A percentile compares a stretch with the other conserved stretches of the same genome.
phyloP scores from a whole-genome alignment of 2,329 filamentous ascomycete species.

The Pseudocercospora pini-densiflorae region DNA sequence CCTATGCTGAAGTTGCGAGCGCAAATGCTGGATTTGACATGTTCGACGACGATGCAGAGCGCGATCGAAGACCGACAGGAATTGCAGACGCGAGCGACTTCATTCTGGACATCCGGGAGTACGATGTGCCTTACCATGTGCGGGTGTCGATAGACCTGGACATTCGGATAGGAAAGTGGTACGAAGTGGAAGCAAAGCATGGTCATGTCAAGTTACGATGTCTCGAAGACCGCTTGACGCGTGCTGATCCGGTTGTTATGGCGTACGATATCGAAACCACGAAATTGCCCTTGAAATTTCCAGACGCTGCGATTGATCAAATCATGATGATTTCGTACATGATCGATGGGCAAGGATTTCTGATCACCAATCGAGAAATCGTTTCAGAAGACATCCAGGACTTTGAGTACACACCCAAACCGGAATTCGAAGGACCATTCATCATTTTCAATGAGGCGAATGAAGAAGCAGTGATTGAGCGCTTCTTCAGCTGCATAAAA shows the following conservation, averaged over 20 bases:
- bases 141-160: constrained; percentile 96
- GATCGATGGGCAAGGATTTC: constrained; percentile 97
- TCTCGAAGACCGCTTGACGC: constrained; percentile 83
- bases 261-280: constrained; percentile 99
- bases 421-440: constrained; percentile 93
- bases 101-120: constrained; percentile 98
- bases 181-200: constrained; percentile 91
- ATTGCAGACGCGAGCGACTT: constrained; percentile 93
- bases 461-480: constrained; percentile 83
- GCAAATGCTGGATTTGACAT: constrained; percentile 86
- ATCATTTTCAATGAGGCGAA: constrained; percentile 99
- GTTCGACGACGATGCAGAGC: constrained; percentile 81
- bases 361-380: constrained; percentile 97
- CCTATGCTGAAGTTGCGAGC: constrained; percentile 95
- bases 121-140: constrained; percentile 99
- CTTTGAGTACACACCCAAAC: constrained; percentile 97
- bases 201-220: constrained; percentile 81
- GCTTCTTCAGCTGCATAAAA: constrained; percentile 96
- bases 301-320: constrained; percentile 90
- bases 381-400: constrained; percentile 97
- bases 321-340: constrained; percentile 99
- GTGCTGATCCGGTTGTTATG: constrained; percentile 96
- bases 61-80: constrained; percentile 75
- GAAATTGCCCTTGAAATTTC: constrained; percentile 94
- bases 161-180: constrained; percentile 96